Percentiles rank a stretch among this genome's conserved stretches.
phyloP scores from a whole-genome alignment of 768 basidiomycete species.

The Serpula lacrymans region DNA sequence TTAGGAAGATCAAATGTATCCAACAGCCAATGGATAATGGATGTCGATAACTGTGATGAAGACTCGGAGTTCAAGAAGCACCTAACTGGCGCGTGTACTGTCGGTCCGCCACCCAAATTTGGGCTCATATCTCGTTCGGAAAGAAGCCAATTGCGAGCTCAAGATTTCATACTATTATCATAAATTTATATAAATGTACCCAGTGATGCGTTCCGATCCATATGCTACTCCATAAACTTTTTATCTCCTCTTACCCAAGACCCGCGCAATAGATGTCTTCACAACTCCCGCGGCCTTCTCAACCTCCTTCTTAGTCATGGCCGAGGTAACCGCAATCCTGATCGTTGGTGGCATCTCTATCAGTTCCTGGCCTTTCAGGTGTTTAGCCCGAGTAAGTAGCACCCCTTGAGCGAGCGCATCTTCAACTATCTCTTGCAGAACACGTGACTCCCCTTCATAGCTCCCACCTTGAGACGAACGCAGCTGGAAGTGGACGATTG shows the following conservation, averaged over 20 bases:
- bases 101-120: no score
- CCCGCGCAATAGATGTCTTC: conserved; percentile 71
- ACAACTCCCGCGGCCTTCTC: conserved; percentile 83
- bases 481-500: conserved; percentile 82
- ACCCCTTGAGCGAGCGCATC: conserved; percentile 80
- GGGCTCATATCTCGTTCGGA: no score
- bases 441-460: conserved; percentile 64
- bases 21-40: no score
- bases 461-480: conserved; percentile 28
- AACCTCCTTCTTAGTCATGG: conserved; percentile 82
- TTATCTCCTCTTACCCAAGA: conserved; percentile 58
- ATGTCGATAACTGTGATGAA: no score
- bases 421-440: conserved; percentile 92
- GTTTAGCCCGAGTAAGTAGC: conserved; percentile 79
- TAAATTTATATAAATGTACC: no score
- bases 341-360: conserved; percentile 81
- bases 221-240: no score
- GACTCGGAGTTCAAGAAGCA: no score
- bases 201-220: no score
- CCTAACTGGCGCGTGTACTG: no score
- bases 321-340: conserved; percentile 75
- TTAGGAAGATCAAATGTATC: no score
- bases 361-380: conserved; percentile 80
- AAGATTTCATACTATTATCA: no score
- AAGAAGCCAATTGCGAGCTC: no score